Conservation (phyloP, 2,329 filamentous ascomycete species). For the Byssothecium circinans region DNA sequence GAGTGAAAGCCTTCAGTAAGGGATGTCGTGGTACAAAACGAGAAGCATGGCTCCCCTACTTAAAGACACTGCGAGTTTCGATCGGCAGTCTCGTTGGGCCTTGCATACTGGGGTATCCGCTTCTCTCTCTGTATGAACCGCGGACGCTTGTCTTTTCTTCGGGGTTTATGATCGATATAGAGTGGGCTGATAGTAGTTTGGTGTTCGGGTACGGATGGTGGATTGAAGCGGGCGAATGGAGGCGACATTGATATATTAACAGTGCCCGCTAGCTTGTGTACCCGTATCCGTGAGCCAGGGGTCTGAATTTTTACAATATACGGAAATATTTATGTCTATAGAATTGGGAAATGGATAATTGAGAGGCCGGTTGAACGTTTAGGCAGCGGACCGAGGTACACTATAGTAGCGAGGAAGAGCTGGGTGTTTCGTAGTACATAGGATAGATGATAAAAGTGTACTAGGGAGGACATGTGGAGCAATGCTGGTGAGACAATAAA, state of each 20-base stretch:
- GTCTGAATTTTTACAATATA: background rate
- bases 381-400: too few species aligned
- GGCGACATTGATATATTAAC: slow-evolving; percentile 12
- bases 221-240: slow-evolving; percentile 14
- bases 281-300: slow-evolving; percentile 14
- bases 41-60: background rate
- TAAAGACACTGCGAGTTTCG: background rate
- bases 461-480: too few species aligned
- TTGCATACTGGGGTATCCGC: background rate
- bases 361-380: background rate
- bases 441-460: background rate
- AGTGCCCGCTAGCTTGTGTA: slow-evolving; percentile 16
- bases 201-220: background rate
- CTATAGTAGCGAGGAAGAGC: too few species aligned
- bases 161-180: background rate
- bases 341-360: background rate
- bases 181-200: background rate
- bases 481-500: too few species aligned
- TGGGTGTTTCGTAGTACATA: background rate
- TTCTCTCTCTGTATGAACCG: slow-evolving; percentile 6
- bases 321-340: background rate
- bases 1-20: background rate
- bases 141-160: too few species aligned
- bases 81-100: background rate
- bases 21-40: background rate